These are phyloP conservation scores for Wickerhamomyces chaumierensis DNA, from an alignment of 805 yeast species.

Conservation along the genomic window DNA sequence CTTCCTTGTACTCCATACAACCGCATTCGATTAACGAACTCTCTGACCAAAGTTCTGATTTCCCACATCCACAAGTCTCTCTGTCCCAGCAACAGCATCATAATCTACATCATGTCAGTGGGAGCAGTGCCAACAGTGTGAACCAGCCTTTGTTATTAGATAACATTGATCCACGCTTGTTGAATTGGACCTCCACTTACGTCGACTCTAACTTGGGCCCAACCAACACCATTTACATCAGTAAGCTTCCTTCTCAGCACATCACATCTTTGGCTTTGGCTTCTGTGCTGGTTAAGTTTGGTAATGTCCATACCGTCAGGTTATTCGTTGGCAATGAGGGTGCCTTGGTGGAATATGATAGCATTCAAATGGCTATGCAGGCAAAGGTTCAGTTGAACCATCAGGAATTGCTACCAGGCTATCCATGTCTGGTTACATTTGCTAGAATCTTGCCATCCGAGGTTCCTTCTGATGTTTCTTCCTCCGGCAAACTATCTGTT, in stretches of 20 bases:
- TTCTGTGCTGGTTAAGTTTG: constrained; percentile 52
- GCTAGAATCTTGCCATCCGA: constrained; percentile 50
- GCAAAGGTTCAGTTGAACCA: constrained; percentile 75
- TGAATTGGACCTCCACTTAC: constrained; percentile 59
- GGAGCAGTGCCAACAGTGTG: too few species aligned
- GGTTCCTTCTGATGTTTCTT: constrained; percentile 4
- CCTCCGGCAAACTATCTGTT: not conserved
- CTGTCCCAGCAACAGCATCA: not conserved
- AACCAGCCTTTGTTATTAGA: constrained; percentile 31
- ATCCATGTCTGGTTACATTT: constrained; percentile 68
- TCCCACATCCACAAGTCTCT: not conserved
- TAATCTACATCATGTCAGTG: constrained; percentile 2
- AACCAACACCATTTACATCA: constrained; percentile 64
- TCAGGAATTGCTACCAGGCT: constrained; percentile 72
- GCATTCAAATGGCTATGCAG: constrained; percentile 64
- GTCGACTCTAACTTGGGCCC: constrained; percentile 66
- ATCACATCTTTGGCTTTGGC: constrained; percentile 43
- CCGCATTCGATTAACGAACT: constrained; percentile 6
- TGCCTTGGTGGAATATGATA: constrained; percentile 64
- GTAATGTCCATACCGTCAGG: constrained; percentile 48
- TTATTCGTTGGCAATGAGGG: constrained; percentile 37
- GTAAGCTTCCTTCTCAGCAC: constrained; percentile 58
- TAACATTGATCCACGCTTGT: constrained; percentile 45
- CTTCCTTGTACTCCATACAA: constrained; percentile 1
- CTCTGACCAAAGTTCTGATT: constrained; percentile 2